These are phyloP conservation scores for Ceriops tagal DNA, from an alignment of 345 rosid genomes.

Conservation along the genomic window DNA sequence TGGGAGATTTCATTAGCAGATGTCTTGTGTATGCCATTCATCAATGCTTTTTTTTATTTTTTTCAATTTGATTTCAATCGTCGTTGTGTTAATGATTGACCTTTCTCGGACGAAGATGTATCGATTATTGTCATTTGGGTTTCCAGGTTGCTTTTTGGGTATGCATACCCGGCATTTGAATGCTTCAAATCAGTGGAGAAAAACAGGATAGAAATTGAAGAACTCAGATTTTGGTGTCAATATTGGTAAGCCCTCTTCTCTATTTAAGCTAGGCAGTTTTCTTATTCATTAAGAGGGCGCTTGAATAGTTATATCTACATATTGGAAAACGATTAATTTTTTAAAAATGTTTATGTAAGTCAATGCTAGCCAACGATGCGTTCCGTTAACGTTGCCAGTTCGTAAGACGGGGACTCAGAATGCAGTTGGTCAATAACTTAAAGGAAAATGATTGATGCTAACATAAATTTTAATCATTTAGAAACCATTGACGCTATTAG, in stretches of 20 bases:
- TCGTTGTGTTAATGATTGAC: neutral
- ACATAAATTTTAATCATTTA: too few species aligned
- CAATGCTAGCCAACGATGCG: neutral
- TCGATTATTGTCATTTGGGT: neutral
- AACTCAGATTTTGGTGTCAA: constrained; percentile 92
- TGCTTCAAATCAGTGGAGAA: constrained; percentile 85
- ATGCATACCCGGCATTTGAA: constrained; percentile 87
- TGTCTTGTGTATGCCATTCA: constrained; percentile 46
- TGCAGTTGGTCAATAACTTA: too few species aligned
- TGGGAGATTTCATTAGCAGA: constrained; percentile 64
- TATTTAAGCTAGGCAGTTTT: neutral
- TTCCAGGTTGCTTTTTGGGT: constrained; percentile 73
- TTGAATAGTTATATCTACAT: too few species aligned
- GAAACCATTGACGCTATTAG: too few species aligned
- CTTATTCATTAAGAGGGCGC: neutral
- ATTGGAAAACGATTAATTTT: too few species aligned
- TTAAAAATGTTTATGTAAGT: too few species aligned
- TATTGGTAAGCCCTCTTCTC: constrained; percentile 54
- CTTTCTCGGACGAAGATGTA: neutral
- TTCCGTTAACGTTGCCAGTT: neutral
- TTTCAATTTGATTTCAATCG: neutral
- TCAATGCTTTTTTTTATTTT: neutral
- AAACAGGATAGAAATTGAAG: constrained; percentile 67
- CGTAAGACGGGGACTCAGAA: neutral
- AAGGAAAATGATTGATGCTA: too few species aligned